Evolutionary conservation across 2,329 filamentous ascomycete species (phyloP).

Genomic region (Neofusicoccum sp.): DNA sequence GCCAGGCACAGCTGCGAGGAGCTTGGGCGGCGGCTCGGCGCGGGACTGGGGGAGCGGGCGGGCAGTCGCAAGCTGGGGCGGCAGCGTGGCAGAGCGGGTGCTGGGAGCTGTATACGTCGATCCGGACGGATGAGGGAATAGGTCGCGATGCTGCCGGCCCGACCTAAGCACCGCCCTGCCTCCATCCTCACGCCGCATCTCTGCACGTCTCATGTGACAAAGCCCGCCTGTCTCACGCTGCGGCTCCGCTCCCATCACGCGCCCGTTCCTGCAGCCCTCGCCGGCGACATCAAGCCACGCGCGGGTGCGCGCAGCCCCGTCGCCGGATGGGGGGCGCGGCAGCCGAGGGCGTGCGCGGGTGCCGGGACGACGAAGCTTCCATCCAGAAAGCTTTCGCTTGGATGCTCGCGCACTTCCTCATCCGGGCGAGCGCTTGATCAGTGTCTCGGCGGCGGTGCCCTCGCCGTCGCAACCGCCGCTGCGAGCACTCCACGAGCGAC

Average conservation of each 20-base stretch:
- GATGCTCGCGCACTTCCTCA: too few species aligned
- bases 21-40: background rate
- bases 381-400: too few species aligned
- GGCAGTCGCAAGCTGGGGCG: background rate
- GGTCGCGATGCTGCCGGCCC: constrained; percentile 10
- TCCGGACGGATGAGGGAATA: constrained; percentile 17
- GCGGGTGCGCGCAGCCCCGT: background rate
- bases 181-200: background rate
- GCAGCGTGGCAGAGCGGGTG: constrained; percentile 2
- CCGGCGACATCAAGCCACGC: background rate
- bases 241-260: constrained; percentile 2
- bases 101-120: constrained; percentile 12
- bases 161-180: constrained; percentile 9
- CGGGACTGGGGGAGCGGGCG: constrained; percentile 5
- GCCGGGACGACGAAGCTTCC: too few species aligned
- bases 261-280: constrained; percentile 9
- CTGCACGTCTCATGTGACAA: background rate
- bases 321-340: too few species aligned
- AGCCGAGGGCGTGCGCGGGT: too few species aligned
- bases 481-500: background rate
- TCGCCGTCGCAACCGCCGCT: background rate
- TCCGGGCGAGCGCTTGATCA: too few species aligned
- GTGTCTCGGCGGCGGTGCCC: too few species aligned
- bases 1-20: background rate
- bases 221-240: background rate